Evolutionary conservation across 1,284 basidiomycete genomes (phyloP), one percentile per base, ranked within the genome.

Genomic region (Pterula multifida): DNA sequence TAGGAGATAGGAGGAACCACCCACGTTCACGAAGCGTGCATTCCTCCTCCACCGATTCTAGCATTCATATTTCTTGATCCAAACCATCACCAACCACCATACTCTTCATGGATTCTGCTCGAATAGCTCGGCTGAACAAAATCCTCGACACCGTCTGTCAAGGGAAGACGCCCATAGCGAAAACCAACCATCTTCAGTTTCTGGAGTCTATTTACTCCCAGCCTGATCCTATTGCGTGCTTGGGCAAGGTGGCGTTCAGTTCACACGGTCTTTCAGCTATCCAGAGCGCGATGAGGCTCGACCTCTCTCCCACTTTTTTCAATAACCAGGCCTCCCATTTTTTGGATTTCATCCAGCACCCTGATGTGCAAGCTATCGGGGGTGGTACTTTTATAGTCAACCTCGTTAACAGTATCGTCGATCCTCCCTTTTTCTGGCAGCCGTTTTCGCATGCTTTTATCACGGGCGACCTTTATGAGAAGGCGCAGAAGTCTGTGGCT

Each of bases 371-470:
- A 46, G 55, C 50, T 12, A 62, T 77, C 50, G 68, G 66, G 15
- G 61, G 66, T 2, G 79, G 79, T 1, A 25, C 61, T 1, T 68
- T 72, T 36, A 60, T 81, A 1, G 51, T 61, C 11, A 57, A 63
- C 39, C 55, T 76, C 13, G 48, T 82, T 17, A 45, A 58, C 19
- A 58, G 56, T 0, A 70, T 82, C 15, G 68, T 75, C 2, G 67
- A 76, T 1, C 77, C 78, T 0, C 71, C 77, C 0, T 65, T 79
- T 32, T 79, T 80, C 55, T 80, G 75, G 75, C 57, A 58, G 36
- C 56, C 63, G 4, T 72, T 76, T 55, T 55, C 58, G 1, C 52
- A 64, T 4, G 69, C 71, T 2, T 75, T 78, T 45, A 56, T 59
- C 22, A 57, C 55, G 9, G 65, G 65, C 1, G 54, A 58, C 15